These are phyloP conservation scores for Mangifera indica DNA, from an alignment of 345 rosid species.

Conservation along the genomic window DNA sequence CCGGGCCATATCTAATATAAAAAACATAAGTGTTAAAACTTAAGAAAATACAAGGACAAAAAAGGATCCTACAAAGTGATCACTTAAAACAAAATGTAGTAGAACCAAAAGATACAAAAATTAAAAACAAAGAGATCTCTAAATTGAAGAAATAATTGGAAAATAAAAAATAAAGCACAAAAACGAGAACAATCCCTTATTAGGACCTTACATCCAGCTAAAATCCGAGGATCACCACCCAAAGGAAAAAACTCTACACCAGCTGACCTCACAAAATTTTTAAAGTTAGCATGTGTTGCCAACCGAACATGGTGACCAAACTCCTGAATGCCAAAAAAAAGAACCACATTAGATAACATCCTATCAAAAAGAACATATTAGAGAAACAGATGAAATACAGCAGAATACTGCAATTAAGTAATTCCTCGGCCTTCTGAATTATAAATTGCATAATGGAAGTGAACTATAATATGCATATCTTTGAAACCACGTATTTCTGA, in stretches of 20 bases:
- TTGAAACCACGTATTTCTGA: not conserved
- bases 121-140: constrained; percentile 1
- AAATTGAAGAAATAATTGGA: no score
- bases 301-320: constrained; percentile 91
- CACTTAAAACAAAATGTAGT: not conserved
- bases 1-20: constrained; percentile 85
- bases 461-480: not conserved
- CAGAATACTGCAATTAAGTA: not conserved
- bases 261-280: constrained; percentile 71
- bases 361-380: not conserved
- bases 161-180: no score
- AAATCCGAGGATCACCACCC: constrained; percentile 93
- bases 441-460: not conserved
- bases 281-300: constrained; percentile 93
- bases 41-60: not conserved
- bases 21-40: not conserved
- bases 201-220: constrained; percentile 84
- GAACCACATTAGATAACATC: not conserved
- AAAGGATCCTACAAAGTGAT: not conserved
- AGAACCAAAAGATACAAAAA: not conserved
- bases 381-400: not conserved
- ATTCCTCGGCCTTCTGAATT: not conserved
- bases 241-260: constrained; percentile 89
- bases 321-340: constrained; percentile 52
- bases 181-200: constrained; percentile 2